Conservation (phyloP, 805 yeast species). For the Ogataea saltuana region DNA sequence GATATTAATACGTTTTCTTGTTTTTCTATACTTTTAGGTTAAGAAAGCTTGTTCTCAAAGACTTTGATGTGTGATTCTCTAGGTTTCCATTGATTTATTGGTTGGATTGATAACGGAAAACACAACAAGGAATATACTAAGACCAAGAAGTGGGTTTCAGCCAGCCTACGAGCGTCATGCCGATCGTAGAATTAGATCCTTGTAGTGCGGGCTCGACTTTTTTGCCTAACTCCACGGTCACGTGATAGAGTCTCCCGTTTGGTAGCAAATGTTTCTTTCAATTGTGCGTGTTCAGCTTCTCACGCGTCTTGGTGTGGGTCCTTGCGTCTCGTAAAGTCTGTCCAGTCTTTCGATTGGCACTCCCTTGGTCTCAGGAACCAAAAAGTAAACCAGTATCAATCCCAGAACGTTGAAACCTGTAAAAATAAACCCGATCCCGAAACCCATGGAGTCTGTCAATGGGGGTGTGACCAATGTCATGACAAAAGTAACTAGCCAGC, state of each 20-base stretch:
- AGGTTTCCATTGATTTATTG: constrained; percentile 10
- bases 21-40: constrained; percentile 8
- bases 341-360: constrained; percentile 27
- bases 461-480: constrained; percentile 71
- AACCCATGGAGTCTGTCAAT: constrained; percentile 60
- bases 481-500: constrained; percentile 65
- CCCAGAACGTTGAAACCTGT: constrained; percentile 24
- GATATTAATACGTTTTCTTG: constrained; percentile 11
- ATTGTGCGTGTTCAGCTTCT: neutral
- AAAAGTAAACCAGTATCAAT: constrained; percentile 26
- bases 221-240: too few species aligned
- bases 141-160: too few species aligned
- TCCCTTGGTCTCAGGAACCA: constrained; percentile 38
- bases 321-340: constrained; percentile 18
- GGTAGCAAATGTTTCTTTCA: neutral
- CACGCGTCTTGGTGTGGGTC: neutral
- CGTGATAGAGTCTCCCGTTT: neutral
- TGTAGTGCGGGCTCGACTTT: too few species aligned
- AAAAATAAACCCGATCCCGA: constrained; percentile 65
- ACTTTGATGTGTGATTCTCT: constrained; percentile 11
- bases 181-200: too few species aligned
- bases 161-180: too few species aligned
- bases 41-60: constrained; percentile 10
- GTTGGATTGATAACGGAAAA: constrained; percentile 11
- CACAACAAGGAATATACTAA: constrained; percentile 8